Percentiles rank a stretch among this genome's conserved stretches.
Evolutionary conservation across 139 green algal species (phyloP).

Genomic region (Chlorella sp.): DNA sequence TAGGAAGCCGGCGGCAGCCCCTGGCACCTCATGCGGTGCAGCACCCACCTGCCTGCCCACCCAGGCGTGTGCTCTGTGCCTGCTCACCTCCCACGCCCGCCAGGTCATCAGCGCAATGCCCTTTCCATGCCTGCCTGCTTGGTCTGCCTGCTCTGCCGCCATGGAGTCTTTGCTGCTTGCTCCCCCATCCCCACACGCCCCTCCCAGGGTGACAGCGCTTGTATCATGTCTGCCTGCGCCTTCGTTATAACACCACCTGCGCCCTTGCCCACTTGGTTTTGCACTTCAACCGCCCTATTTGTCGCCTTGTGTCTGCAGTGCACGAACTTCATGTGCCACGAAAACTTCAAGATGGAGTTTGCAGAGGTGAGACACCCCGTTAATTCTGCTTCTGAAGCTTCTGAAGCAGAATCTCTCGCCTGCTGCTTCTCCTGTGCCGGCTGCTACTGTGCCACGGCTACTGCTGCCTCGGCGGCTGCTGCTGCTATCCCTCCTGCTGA

Average conservation of each 20-base stretch:
- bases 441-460: background rate
- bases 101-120: too few relatives aligned
- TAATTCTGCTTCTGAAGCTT: background rate
- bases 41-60: background rate
- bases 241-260: too few relatives aligned
- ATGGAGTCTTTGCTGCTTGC: too few relatives aligned
- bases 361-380: background rate
- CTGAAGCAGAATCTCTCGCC: too few relatives aligned
- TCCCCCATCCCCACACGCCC: background rate
- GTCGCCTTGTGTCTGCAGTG: background rate
- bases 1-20: too few relatives aligned
- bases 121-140: too few relatives aligned
- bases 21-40: too few relatives aligned
- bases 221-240: background rate
- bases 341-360: slow-evolving; percentile 55
- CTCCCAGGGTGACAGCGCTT: background rate
- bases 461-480: background rate
- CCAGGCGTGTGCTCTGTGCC: too few relatives aligned
- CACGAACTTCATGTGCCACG: slow-evolving; percentile 54
- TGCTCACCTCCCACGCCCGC: too few relatives aligned
- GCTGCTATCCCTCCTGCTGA: background rate
- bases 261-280: too few relatives aligned
- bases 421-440: background rate
- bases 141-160: background rate
- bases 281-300: too few relatives aligned